Percentiles rank a stretch among this genome's conserved stretches.
These are phyloP conservation scores for Penicillium frequentans DNA, from an alignment of 2,329 filamentous ascomycete species.

Conservation along the genomic window DNA sequence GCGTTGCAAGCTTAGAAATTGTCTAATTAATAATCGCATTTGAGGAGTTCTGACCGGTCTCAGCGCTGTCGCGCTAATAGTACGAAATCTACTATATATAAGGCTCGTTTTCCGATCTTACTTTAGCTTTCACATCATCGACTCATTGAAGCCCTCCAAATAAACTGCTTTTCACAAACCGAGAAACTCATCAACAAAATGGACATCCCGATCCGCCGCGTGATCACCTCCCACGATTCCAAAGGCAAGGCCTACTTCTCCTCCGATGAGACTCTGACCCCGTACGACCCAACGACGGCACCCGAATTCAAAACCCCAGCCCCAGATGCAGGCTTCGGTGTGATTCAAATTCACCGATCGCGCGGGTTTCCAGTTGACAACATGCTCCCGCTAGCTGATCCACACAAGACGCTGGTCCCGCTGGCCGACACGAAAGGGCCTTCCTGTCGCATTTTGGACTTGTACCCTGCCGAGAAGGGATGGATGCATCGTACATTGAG, in stretches of 20 bases:
- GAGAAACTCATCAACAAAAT: background rate
- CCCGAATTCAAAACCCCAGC: constrained; percentile 19
- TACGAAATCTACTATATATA: background rate
- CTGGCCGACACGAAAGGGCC: constrained; percentile 25
- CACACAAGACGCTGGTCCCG: constrained; percentile 23
- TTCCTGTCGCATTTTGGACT: constrained; percentile 20
- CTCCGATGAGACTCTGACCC: constrained; percentile 24
- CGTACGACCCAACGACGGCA: constrained; percentile 26
- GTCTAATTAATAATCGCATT: background rate
- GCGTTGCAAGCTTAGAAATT: background rate
- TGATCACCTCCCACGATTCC: constrained; percentile 22
- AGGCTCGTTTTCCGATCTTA: background rate
- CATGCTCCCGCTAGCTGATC: constrained; percentile 18
- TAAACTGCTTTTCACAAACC: background rate
- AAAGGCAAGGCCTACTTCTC: constrained; percentile 28
- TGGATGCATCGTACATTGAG: constrained; percentile 32
- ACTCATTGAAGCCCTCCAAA: no score
- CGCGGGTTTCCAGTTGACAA: constrained; percentile 27
- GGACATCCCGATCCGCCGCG: constrained; percentile 20
- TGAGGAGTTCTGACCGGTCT: no score
- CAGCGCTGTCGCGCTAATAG: background rate
- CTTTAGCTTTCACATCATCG: no score
- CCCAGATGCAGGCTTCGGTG: constrained; percentile 23
- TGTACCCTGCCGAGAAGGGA: constrained; percentile 17
- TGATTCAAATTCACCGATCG: constrained; percentile 29